phyloP scores from a whole-genome alignment of 768 basidiomycete species.

The Mycena capillaripes region DNA sequence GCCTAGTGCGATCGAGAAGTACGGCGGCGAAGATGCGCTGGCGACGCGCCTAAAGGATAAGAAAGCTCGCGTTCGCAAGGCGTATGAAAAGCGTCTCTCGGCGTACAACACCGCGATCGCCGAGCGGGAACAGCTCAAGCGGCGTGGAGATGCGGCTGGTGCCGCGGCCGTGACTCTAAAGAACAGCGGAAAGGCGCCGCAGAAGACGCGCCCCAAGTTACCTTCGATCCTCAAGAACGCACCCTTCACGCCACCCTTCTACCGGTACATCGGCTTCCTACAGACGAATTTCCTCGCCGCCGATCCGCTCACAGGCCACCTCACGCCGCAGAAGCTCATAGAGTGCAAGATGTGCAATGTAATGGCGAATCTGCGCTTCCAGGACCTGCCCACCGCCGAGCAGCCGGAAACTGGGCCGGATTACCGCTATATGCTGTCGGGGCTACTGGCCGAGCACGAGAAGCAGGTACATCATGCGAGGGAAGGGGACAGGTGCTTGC shows the following conservation, averaged over 20 bases:
- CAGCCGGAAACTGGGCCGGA: not conserved
- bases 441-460: not conserved
- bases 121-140: not conserved
- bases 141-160: not conserved
- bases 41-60: not conserved
- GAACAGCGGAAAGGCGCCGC: not conserved
- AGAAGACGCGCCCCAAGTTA: constrained; percentile 7
- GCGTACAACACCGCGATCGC: not conserved
- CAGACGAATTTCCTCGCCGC: not conserved
- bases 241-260: not conserved
- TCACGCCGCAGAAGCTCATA: not conserved
- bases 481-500: not conserved
- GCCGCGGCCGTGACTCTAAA: not conserved
- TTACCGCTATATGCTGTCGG: not conserved
- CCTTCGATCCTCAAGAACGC: constrained; percentile 6
- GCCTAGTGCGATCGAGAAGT: constrained; percentile 2
- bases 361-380: not conserved
- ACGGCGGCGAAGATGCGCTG: not conserved
- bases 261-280: not conserved
- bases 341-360: not conserved
- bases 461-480: not conserved
- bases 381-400: not conserved
- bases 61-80: not conserved
- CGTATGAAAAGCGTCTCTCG: constrained; percentile 3
- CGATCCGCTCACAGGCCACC: not conserved